Evolutionary conservation across 306 rosid genomes (phyloP), one percentile per base, ranked within the genome.

Genomic region (Oxytropis ochrocephala): DNA sequence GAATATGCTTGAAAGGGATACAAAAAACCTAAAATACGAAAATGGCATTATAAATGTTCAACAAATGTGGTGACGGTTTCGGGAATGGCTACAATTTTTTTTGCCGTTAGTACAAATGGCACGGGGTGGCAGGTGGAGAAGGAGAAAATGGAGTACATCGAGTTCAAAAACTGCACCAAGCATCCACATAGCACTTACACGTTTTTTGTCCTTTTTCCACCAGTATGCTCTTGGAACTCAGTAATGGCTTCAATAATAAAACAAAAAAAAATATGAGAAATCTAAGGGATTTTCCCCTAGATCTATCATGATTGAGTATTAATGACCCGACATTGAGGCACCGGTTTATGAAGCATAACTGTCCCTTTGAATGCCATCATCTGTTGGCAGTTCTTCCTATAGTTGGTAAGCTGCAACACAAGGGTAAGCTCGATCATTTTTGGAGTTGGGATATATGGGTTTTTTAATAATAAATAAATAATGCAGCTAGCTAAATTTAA

Each of bases 281-380:
- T 60, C 52, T 53, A 14, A 61, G 80, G 72, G 67, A 24, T 82
- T 33, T 67, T 54, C 62, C 61, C 71, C 73, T 53, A 64, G 38
- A 51, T 17, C 49, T 60, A 19, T 71, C 78, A 66, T 3, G 73
- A 85, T 58, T 52, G 60, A 52, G 51, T 38, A 65, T 69, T 67
- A 48, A 71, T 52, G 47, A 87, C 79, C 36, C 87, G 91, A 84
- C 88, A 85, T 47, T 77, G 79, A 1, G 90, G 86, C 50, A 95
- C 89, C 69, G 58, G 63, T 84, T 89, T 91, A 65, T 87, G 95
- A 66, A 95, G 89, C 99, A 95, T 89, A 57, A 85, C 81, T 61
- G 97, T 91, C 67, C 99, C 99, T 71, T 95, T 81, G 84, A 95
- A 95, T 48, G 86, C 82, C 85, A 91, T 85, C 73, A 95, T 87